Evolutionary conservation across 2,329 filamentous ascomycete genomes (phyloP), one percentile per base, ranked within the genome.

Genomic region (Neonectria punicea): DNA sequence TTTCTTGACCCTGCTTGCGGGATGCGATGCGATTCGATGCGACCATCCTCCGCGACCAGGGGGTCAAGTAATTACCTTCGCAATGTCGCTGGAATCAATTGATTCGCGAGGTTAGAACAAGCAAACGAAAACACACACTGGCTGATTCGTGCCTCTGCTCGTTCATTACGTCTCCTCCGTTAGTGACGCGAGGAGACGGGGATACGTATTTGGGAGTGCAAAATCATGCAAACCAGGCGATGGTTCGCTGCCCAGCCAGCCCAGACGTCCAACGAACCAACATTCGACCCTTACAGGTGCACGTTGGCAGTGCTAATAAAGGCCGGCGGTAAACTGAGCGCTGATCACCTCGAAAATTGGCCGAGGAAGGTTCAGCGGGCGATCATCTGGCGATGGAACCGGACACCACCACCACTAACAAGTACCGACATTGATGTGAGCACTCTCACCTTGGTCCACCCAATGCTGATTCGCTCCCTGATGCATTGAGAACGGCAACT

Each of bases 1-100:
- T 20, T 36, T 51, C 49, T 20, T 34, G 49, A 51, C 49, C 28
- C 30, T 51, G 30, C 30, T 51, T 51, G 49, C 49, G 49, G 49
- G 32, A 50, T 34, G 49, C 46, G 14, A 32, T 30, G 16, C 28
- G 8, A 34, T 36, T 32, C 49, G 49, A 34, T 34, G 28, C 30
- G 30, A 7, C 47, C 16, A 28, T 28, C 47, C 28, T 50, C 47
- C 30, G 6, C n/a, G 13, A 16, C 13, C 7, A 22, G 44, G 22
- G 44, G 13, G 16, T 4, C 16, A 41, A 28, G 22, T 28, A 11
- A 11, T 14, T 14, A 28, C 46, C 6, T 16, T 39, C 7, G 36
- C 14, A 8, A 49, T 30, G 25, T 30, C 22, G 25, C 46, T 30
- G 25, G 46, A n/a, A 28, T 49, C 14, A 7, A 49, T 49, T 49